A percentile compares a stretch with the other conserved stretches of the same genome.
Evolutionary conservation across 768 basidiomycete genomes (phyloP).

Genomic region (Favolaschia claudopus): DNA sequence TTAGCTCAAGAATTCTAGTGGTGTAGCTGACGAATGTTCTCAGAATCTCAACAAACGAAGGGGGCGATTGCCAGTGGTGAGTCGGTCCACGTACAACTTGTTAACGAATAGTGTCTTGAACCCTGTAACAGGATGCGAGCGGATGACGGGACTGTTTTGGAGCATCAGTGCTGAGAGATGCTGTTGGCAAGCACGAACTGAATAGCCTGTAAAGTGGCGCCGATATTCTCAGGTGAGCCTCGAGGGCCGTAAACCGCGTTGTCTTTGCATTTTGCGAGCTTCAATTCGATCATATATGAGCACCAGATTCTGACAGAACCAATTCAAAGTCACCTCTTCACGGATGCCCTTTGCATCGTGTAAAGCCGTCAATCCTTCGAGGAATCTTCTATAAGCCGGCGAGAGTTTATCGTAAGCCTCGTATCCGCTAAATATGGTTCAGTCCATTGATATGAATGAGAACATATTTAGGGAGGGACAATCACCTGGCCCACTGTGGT

Average conservation of each 20-base stretch:
- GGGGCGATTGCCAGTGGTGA: not conserved
- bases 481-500: conserved; percentile 47
- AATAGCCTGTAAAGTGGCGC: conserved; percentile 52
- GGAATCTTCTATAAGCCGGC: conserved; percentile 55
- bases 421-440: conserved; percentile 47
- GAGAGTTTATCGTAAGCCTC: conserved; percentile 72
- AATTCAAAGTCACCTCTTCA: conserved; percentile 38
- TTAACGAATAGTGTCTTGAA: conserved; percentile 66
- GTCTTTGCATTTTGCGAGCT: conserved; percentile 39
- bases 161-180: not conserved
- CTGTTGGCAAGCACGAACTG: conserved; percentile 44
- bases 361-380: conserved; percentile 64
- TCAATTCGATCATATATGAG: not conserved
- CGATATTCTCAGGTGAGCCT: conserved; percentile 61
- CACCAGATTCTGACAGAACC: not conserved
- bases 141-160: conserved; percentile 50
- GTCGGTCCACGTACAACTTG: conserved; percentile 41
- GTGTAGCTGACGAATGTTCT: conserved; percentile 50
- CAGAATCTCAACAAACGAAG: not conserved
- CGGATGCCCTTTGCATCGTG: conserved; percentile 55
- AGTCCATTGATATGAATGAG: not conserved
- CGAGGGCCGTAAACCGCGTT: conserved; percentile 46
- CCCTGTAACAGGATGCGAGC: conserved; percentile 66
- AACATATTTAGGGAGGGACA: too few species aligned
- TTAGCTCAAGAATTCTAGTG: conserved; percentile 59